Base-by-base conservation (phyloP, 2,329 filamentous ascomycete genomes). In the Colletotrichum limetticola region DNA sequence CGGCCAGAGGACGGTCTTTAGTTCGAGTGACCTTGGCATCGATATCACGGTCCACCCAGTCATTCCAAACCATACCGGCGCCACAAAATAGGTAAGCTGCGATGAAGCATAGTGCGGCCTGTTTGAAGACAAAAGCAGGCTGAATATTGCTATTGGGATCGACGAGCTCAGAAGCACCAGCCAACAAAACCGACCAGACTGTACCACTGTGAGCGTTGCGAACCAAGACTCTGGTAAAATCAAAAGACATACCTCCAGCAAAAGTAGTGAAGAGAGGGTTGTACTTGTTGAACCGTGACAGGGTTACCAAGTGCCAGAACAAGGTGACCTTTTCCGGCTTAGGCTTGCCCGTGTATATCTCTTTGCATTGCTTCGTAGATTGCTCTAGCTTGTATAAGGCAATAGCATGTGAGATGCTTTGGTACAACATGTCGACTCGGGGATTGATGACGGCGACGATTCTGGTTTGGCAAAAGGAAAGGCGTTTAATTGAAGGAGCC, bases 51-150 rank as follows among this genome's bases (percentile, higher is more conserved):
- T 79, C 78, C 6, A 80, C 74, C 73, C 75, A 79, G 68, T 80
- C 78, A 49, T 80, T 79, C 78, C 78, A 80, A 2, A 79, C 78
- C 78, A 79, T 79, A 9, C 78, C 78, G 1, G 78, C 78, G 6
- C 78, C 78, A 53, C 78, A 78, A 49, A 79, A 79, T 1, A 78
- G 37, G 55, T 77, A 79, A 2, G 76, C 73, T 42, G 75, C 74
- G 16, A 77, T 30, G 28, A 78, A 77, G 37, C 74, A 75, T 55
- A 79, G 65, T 6, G 72, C 66, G 1, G 76, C 75, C 37, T 78
- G 78, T 9, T 65, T 37, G 57, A 80, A 74, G 12, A 79, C 74
- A 26, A 75, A 74, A 28, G 60, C 74, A 2, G 74, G 59, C 26
- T 73, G 71, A 12, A 66, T 65, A 14, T 57, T 61, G 5, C 59